phyloP scores from a whole-genome alignment of 2,329 filamentous ascomycete species.

The Thermomyces lanuginosus region DNA sequence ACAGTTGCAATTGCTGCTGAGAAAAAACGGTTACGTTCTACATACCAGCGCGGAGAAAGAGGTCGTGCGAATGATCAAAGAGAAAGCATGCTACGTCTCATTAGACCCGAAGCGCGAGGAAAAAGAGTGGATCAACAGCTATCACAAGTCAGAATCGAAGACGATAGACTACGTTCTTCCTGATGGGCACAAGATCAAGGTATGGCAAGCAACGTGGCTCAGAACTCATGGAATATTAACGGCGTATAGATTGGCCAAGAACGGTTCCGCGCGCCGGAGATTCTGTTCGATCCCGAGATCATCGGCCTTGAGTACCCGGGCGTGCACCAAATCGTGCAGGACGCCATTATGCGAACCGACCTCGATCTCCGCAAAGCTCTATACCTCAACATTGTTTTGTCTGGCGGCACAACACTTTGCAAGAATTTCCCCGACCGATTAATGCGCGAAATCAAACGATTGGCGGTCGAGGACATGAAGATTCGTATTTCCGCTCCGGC shows the following conservation, averaged over 20 bases:
- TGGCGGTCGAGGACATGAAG: conserved; percentile 97
- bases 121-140: conserved; percentile 69
- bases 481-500: conserved; percentile 98
- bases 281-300: conserved; percentile 92
- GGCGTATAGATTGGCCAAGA: conserved; percentile 62
- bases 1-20: conserved; percentile 73
- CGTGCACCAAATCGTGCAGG: conserved; percentile 93
- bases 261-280: conserved; percentile 88
- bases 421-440: conserved; percentile 92
- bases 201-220: conserved; percentile 20
- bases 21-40: conserved; percentile 87
- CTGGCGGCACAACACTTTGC: conserved; percentile 86
- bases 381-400: conserved; percentile 93
- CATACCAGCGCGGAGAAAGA: conserved; percentile 98
- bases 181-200: conserved; percentile 86
- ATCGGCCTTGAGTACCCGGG: conserved; percentile 94
- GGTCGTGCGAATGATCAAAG: conserved; percentile 94
- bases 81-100: conserved; percentile 73
- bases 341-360: conserved; percentile 87
- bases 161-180: conserved; percentile 75
- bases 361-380: conserved; percentile 86
- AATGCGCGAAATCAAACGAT: conserved; percentile 74
- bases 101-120: conserved; percentile 84
- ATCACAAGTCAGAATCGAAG: conserved; percentile 62
- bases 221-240: neutral